Evolutionary conservation across 2,329 filamentous ascomycete species (phyloP), one percentile per base, ranked within the genome.

Genomic region (Cadophora gregata): DNA sequence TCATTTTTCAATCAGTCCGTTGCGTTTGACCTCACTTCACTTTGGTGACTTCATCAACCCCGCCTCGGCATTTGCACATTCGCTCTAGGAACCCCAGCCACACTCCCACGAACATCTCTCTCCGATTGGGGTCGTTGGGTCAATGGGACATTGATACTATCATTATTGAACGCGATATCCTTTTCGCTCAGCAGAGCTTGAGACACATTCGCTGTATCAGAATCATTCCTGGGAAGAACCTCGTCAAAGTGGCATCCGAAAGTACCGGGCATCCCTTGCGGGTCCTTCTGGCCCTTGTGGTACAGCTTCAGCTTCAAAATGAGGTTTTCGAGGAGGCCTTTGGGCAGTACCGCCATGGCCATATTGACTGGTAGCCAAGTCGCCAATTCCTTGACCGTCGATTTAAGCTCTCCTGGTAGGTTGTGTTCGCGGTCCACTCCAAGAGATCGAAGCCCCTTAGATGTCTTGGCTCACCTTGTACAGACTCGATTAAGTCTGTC

Each of bases 401-500:
- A 75, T 64, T 59, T 75, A 27, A 69, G 29, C 51, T 75, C 74
- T 53, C 31, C 67, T 33, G 71, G 73, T 74, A 69, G n/a, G 64
- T 69, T 24, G 33, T 31, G 24, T 33, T 47, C 14, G 27, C 31
- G 55, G 55, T 38, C 53, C 38, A n/a, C n/a, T 29, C 38, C 53
- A 50, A 27, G 42, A n/a, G 19, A 29, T 42, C 1, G 27, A 59
- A 29, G 25, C 6, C 50, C 27, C 59, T 47, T 55, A 36, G 50
- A 24, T 27, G n/a, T 24, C 36, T 31, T 31, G 31, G 50, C 62
- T 67, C 8, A 67, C 48, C 12, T 25, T 19, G 19, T 25, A 24
- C 10, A 67, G 77, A 73, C 59, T 77, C 76, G 1, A 77, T 78
- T 58, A 78, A 77, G 66, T 58, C 67, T 10, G 72, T 71, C 0